These are phyloP conservation scores for Myxozyma udenii DNA, from an alignment of 805 yeast genomes.

Conservation along the genomic window DNA sequence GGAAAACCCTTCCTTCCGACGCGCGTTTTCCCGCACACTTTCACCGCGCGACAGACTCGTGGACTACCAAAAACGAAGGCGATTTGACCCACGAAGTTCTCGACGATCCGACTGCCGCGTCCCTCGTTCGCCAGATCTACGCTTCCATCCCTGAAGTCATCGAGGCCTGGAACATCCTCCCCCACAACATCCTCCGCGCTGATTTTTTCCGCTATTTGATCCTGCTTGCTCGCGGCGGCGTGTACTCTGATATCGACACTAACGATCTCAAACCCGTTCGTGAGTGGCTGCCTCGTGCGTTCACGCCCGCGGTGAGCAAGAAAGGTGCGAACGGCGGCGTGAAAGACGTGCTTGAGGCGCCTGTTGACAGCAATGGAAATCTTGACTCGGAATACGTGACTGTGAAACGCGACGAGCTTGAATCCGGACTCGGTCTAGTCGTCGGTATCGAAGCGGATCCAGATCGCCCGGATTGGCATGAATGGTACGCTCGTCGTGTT, in stretches of 20 bases:
- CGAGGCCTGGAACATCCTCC: constrained; percentile 71
- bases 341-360: neutral
- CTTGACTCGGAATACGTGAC: constrained; percentile 12
- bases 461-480: constrained; percentile 88
- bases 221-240: constrained; percentile 86
- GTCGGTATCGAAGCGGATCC: constrained; percentile 97
- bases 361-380: neutral
- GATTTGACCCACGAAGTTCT: constrained; percentile 69
- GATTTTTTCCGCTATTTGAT: constrained; percentile 91
- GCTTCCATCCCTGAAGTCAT: constrained; percentile 71
- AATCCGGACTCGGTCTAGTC: constrained; percentile 62
- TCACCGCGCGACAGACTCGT: constrained; percentile 51
- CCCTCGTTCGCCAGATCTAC: constrained; percentile 56
- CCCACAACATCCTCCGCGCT: constrained; percentile 78
- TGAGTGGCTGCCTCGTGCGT: constrained; percentile 64
- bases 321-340: neutral
- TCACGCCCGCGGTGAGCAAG: constrained; percentile 32
- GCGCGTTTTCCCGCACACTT: constrained; percentile 55
- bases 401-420: constrained; percentile 5
- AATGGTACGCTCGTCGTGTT: constrained; percentile 87
- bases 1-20: constrained; percentile 70
- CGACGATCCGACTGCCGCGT: constrained; percentile 63
- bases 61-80: constrained; percentile 53
- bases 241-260: constrained; percentile 90
- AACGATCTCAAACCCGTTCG: constrained; percentile 65